A percentile compares a stretch with the other conserved stretches of the same genome.
Conservation (phyloP, 805 yeast species). For the Isabelozyma rhagii region DNA sequence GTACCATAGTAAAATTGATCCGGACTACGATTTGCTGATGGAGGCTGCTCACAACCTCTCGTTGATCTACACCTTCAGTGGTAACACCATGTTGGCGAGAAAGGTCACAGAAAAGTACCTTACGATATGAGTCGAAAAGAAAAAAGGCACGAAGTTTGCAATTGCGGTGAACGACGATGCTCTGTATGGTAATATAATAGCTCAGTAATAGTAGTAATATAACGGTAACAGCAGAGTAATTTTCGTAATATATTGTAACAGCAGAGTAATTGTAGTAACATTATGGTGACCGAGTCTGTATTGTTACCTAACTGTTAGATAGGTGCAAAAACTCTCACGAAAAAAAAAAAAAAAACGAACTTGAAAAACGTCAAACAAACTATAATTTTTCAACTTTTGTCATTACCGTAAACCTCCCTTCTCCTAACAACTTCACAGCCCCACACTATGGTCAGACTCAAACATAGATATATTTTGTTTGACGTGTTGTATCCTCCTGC, state of each 20-base stretch:
- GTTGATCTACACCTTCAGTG: slow-evolving; percentile 71
- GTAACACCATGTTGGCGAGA: slow-evolving; percentile 65
- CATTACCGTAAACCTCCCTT: not conserved
- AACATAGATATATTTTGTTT: slow-evolving; percentile 79
- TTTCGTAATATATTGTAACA: no score
- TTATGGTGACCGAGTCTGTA: no score
- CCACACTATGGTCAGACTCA: slow-evolving; percentile 74
- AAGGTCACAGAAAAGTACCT: slow-evolving; percentile 64
- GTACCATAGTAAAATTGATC: slow-evolving; percentile 33
- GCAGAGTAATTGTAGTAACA: no score
- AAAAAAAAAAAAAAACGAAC: not conserved
- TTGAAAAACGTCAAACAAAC: not conserved
- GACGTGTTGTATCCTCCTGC: slow-evolving; percentile 67
- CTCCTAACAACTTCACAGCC: not conserved
- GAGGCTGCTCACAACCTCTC: slow-evolving; percentile 88
- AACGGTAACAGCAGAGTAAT: no score
- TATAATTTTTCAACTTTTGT: not conserved
- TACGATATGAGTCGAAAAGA: slow-evolving; percentile 29
- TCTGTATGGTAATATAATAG: not conserved
- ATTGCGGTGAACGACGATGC: no score
- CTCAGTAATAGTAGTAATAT: not conserved
- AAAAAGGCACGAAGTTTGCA: no score
- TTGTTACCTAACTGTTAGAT: no score
- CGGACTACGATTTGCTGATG: slow-evolving; percentile 53
- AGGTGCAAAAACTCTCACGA: not conserved